Base-by-base conservation (phyloP, 1,284 basidiomycete species). In the Coniferiporia weirii region DNA sequence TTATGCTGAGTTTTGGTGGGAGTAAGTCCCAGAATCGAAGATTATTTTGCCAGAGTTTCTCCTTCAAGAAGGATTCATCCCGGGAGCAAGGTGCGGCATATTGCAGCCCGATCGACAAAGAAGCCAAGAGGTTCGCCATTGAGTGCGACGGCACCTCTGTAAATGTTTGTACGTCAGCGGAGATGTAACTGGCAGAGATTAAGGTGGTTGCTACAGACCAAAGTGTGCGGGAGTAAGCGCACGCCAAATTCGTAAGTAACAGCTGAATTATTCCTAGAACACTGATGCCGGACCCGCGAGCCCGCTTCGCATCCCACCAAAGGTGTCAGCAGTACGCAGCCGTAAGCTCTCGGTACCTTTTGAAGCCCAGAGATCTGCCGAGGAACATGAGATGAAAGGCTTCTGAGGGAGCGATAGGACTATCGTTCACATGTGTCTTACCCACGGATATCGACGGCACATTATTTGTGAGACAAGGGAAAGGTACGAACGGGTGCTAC, bases 361-460 rank as follows among this genome's bases (percentile, higher is more conserved):
- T 10, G 15, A 53, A 15, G 15, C 47, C 51, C 57, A 54, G 46
- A 50, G 57, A 54, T 59, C 54, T 52, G 38, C 57, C 57, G 57
- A 59, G 35, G 52, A 59, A 54, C 2, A 40, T n/a, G 32, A 49
- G 22, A 47, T 27, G 49, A 52, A 20, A 50, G 7, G 50, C 44
- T 58, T 58, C 56, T 27, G 34, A 34, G 45, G 19, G 38, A 49
- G 49, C 35, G 52, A 49, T 15, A 20, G 15, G 40, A 32, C 34
- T 40, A 22, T 17, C 7, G 48, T 12, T 48, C 51, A 19, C 47
- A 40, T 49, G 52, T 43, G n/a, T 52, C n/a, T 32, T 10, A 32
- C 48, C 19, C 4, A 46, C 15, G 38, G 15, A 40, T 15, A 7
- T 15, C 12, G 15, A 40, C 15, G 38, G 38, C 38, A 40, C 15